Evolutionary conservation across 2,329 filamentous ascomycete species (phyloP), one percentile per base, ranked within the genome.

Genomic region (Fusarium sp.): DNA sequence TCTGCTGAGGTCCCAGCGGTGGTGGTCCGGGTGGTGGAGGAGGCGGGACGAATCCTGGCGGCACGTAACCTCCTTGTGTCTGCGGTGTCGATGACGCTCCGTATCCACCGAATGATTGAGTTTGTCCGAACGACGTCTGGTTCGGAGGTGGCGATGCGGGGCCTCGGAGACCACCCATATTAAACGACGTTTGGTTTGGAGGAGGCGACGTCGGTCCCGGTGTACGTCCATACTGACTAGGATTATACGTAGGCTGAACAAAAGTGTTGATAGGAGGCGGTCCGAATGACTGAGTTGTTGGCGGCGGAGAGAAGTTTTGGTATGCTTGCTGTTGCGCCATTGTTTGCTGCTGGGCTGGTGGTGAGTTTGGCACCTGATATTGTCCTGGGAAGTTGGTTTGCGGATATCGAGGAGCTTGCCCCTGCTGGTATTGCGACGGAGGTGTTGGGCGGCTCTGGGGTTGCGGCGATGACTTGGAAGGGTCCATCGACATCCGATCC

Each of bases 401-500:
- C 11, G 84, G 83, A 70, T 90, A 90, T 70, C 80, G 84, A 73
- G 76, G 78, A 62, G 73, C 74, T 67, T 79, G 78, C 39, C 76
- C 77, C 48, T 60, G 67, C 33, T 70, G 67, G 40, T 64, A 70
- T 24, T 65, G 54, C 9, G 67, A 54, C 3, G 62, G 57, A 15
- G 67, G 62, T 20, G 62, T 61, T 41, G 67, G 67, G 26, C 67
- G 67, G 22, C 40, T 70, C 39, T 86, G 78, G 59, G 89, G 86
- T 37, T 75, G 71, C 32, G 74, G 65, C 49, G 81, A 77, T 13
- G 79, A 75, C 40, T 77, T 76, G 77, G 57, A 81, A 46, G 86
- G 83, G n/a, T 95, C 93, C 81, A 97, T 91, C 2, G 94, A 94
- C 89, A 98, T 95, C 54, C 94, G 89, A 75, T 97, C 94, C 96